These are phyloP conservation scores for Otatea glauca DNA, from an alignment of 176 grass and related monocot genomes.

Conservation along the genomic window DNA sequence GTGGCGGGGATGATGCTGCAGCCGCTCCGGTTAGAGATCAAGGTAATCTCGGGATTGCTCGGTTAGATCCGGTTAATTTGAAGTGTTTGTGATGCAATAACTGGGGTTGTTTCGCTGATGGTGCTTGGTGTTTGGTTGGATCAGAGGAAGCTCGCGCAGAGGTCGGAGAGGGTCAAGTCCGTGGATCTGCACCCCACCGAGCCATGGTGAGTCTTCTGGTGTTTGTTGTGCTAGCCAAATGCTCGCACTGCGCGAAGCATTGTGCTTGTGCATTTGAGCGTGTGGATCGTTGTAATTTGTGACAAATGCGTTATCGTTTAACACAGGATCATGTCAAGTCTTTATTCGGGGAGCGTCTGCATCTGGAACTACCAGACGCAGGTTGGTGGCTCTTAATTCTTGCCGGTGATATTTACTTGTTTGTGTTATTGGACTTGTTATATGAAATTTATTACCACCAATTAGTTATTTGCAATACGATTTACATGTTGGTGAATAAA, in stretches of 20 bases:
- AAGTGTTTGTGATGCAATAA: not conserved
- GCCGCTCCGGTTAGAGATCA: constrained; percentile 93
- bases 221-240: constrained; percentile 1
- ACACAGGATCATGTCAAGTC: constrained; percentile 85
- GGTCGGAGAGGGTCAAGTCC: constrained; percentile 85
- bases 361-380: constrained; percentile 89
- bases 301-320: not conserved
- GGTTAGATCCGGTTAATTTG: constrained; percentile 41
- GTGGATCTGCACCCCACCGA: constrained; percentile 85
- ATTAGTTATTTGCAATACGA: not conserved
- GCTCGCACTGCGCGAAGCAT: not conserved
- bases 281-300: not conserved
- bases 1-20: constrained; percentile 27
- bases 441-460: not conserved
- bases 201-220: constrained; percentile 62
- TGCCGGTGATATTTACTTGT: not conserved
- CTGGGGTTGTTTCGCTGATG: constrained; percentile 6
- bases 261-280: constrained; percentile 9
- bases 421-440: not conserved
- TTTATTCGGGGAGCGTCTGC: constrained; percentile 82
- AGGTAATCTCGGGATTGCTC: constrained; percentile 56
- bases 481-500: not conserved
- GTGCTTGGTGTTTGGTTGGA: constrained; percentile 45
- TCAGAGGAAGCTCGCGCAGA: constrained; percentile 96
- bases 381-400: constrained; percentile 39